Percentiles rank a stretch among this genome's conserved stretches.
Evolutionary conservation across 371 early-diverging fungal species (phyloP).

Genomic region (Mucor irregularis): DNA sequence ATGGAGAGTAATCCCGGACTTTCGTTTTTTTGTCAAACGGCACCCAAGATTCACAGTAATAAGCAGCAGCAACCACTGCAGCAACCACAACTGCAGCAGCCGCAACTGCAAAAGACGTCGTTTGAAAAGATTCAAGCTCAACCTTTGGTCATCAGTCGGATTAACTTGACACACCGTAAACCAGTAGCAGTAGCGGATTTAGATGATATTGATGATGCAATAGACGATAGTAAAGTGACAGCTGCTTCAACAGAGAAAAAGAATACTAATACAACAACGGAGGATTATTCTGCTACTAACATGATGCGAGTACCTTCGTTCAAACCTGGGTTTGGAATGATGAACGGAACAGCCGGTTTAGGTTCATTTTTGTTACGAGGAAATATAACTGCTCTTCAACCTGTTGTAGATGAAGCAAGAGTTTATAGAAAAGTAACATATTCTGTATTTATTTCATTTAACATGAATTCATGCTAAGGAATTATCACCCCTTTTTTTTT

Average conservation of each 20-base stretch:
- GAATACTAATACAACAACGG: not conserved
- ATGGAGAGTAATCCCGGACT: conserved; percentile 23
- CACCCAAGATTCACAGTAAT: not conserved
- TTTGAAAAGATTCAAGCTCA: conserved; percentile 10
- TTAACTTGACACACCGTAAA: conserved; percentile 13
- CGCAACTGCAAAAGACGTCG: not conserved
- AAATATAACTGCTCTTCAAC: not conserved
- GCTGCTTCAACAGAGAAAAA: too few species aligned
- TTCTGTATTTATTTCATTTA: not conserved
- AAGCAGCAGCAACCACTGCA: conserved; percentile 1
- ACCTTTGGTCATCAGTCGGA: conserved; percentile 27
- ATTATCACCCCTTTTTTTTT: not conserved
- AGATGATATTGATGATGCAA: conserved; percentile 7
- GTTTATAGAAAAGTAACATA: conserved; percentile 44
- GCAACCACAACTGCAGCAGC: conserved; percentile 2
- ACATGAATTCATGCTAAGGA: not conserved
- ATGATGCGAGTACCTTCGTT: not conserved
- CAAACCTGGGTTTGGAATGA: conserved; percentile 12
- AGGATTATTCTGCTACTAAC: not conserved
- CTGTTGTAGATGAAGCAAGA: conserved; percentile 36
- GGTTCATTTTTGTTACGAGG: conserved; percentile 27
- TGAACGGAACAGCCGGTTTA: conserved; percentile 7
- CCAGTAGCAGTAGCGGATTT: not conserved
- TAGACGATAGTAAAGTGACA: not conserved
- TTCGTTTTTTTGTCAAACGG: conserved; percentile 31